Percentiles rank a stretch among this genome's conserved stretches.
Conservation (phyloP, 2,329 filamentous ascomycete species). For the Pleurostoma richardsiae region DNA sequence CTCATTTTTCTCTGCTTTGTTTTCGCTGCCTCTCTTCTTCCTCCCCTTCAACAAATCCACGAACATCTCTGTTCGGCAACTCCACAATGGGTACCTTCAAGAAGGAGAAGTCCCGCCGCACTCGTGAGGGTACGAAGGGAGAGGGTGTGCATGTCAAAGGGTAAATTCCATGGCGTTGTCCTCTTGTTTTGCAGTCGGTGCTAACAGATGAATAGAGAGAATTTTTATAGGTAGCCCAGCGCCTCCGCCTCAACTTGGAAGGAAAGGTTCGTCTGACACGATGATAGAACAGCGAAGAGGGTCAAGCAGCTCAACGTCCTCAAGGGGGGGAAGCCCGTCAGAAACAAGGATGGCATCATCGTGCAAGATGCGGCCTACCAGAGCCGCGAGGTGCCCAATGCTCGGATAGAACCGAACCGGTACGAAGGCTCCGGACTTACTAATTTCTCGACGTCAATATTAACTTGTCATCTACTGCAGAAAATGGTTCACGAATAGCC, state of each 20-base stretch:
- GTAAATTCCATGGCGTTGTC: conserved; percentile 1
- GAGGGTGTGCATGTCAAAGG: conserved; percentile 90
- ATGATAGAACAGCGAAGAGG: conserved; percentile 65
- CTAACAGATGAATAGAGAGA: conserved; percentile 31
- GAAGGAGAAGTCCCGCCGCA: conserved; percentile 80
- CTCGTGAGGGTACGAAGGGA: conserved; percentile 76
- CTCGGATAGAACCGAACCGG: conserved; percentile 27
- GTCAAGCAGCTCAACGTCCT: conserved; percentile 85
- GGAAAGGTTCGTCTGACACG: not conserved
- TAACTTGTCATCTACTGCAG: conserved; percentile 22
- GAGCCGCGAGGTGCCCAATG: conserved; percentile 18
- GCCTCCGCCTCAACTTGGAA: too few species aligned
- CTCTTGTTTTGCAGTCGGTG: not conserved
- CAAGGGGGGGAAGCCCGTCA: conserved; percentile 78
- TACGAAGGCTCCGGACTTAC: too few species aligned
- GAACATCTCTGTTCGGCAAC: conserved; percentile 8
- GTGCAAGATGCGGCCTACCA: conserved; percentile 71
- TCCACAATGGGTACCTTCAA: conserved; percentile 77
- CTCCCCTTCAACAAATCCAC: conserved; percentile 8
- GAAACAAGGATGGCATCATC: conserved; percentile 80
- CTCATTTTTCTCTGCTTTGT: not conserved
- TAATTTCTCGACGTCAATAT: too few species aligned
- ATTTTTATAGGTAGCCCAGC: conserved; percentile 57
- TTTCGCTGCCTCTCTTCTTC: conserved; percentile 2
- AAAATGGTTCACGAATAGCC: conserved; percentile 96